Evolutionary conservation across 2,329 filamentous ascomycete genomes (phyloP), one percentile per base, ranked within the genome.

Genomic region (Lasiodiplodia gonubiensis): DNA sequence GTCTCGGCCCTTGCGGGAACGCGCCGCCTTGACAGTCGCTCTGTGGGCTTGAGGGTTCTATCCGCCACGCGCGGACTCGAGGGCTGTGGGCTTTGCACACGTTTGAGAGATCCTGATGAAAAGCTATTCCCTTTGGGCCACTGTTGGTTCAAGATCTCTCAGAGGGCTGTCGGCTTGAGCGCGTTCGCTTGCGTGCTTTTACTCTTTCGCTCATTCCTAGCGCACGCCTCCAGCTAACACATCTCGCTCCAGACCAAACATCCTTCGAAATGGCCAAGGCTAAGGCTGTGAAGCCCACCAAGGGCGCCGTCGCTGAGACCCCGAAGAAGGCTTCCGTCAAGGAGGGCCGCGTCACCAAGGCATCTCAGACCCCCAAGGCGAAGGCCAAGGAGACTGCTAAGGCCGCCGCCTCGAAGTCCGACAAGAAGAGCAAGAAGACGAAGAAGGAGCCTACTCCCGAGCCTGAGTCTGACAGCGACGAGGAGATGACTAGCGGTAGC

Each of bases 361-460:
- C 88, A 64, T 83, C 86, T 69, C 85, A 90, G 78, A 86, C 85
- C 71, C 80, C 88, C 76, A 90, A 88, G 81, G 81, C 84, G 69
- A 90, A 90, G 83, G 85, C 87, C 74, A 91, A 91, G 85, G 84
- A 88, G 71, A 77, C 87, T 67, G 88, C 88, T 73, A 91, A 91
- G 85, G 72, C 77, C 65, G 74, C 72, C 64, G 74, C 73, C 66
- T 70, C 72, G 63, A 72, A 66, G 61, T 39, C 65, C 51, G 74
- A 81, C 64, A 85, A 85, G 77, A 82, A 82, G 77, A 72, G 72
- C 69, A 84, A 84, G 81, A 85, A 85, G 79, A 75, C 76, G 68
- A 81, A 83, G 74, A 80, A 80, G 77, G 80, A 77, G 72, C 80
- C 81, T 52, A 82, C 80, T 64, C 82, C 82, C 61, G 80, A 82